Conservation (phyloP, 768 basidiomycete species). For the Kwoniella europaea region DNA sequence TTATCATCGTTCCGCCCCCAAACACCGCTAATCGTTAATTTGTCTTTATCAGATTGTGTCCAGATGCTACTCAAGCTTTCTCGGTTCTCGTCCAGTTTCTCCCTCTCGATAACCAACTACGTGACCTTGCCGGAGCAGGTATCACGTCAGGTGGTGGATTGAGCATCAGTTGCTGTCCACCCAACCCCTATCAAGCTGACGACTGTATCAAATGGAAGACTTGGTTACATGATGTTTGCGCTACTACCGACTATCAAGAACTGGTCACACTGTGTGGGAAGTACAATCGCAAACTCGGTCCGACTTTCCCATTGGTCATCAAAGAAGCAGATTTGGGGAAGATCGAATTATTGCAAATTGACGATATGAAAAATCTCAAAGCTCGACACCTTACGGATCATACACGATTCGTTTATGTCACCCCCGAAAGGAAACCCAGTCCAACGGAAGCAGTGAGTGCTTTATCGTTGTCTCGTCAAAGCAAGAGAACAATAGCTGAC, state of each 20-base stretch:
- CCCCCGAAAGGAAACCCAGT: conserved; percentile 16
- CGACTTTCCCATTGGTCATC: neutral
- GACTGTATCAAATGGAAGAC: conserved; percentile 30
- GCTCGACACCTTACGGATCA: conserved; percentile 29
- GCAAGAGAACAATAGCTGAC: neutral
- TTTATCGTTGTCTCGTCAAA: neutral
- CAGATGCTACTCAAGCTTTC: conserved; percentile 33
- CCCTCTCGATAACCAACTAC: conserved; percentile 31
- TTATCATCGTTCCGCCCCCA: neutral
- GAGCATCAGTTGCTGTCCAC: conserved; percentile 33
- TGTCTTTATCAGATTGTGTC: conserved; percentile 35
- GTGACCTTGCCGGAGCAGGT: conserved; percentile 27
- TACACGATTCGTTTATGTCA: conserved; percentile 40
- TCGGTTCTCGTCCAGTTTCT: conserved; percentile 28
- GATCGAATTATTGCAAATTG: conserved; percentile 37
- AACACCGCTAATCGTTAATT: neutral
- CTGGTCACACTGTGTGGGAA: conserved; percentile 24
- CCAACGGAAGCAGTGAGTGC: conserved; percentile 9
- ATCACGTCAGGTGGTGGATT: conserved; percentile 40
- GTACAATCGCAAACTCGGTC: neutral
- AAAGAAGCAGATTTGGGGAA: conserved; percentile 1
- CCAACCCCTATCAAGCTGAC: conserved; percentile 23
- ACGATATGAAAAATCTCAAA: conserved; percentile 36
- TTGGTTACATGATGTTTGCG: conserved; percentile 23
- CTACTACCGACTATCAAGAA: conserved; percentile 16